Conservation (phyloP, 2,329 filamentous ascomycete species). For the Blumeria hordei region DNA sequence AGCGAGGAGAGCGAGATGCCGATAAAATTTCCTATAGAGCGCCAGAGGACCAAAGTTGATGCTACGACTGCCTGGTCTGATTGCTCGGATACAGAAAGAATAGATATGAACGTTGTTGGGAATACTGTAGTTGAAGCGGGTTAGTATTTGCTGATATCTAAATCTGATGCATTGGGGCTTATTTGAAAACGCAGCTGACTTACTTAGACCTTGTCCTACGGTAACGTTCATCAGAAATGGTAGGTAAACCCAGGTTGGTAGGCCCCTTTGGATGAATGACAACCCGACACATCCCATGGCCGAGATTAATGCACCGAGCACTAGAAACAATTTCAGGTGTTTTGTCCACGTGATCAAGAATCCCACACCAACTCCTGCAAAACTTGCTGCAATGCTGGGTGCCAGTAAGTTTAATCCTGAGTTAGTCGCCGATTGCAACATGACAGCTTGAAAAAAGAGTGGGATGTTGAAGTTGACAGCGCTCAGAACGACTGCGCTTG, state of each 20-base stretch:
- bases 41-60: slow-evolving; percentile 46
- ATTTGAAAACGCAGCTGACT: neutral
- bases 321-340: slow-evolving; percentile 32
- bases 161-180: neutral
- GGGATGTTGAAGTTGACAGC: slow-evolving; percentile 39
- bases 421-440: slow-evolving; percentile 40
- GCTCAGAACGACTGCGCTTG: slow-evolving; percentile 27
- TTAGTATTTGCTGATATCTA: neutral
- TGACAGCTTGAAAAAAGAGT: slow-evolving; percentile 54
- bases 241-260: slow-evolving; percentile 28
- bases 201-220: slow-evolving; percentile 32
- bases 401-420: slow-evolving; percentile 50
- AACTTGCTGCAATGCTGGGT: slow-evolving; percentile 31
- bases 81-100: slow-evolving; percentile 34
- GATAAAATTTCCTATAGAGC: slow-evolving; percentile 45
- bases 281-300: slow-evolving; percentile 27
- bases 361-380: slow-evolving; percentile 30
- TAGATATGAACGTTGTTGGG: slow-evolving; percentile 35
- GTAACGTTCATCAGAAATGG: slow-evolving; percentile 30
- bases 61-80: slow-evolving; percentile 43
- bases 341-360: slow-evolving; percentile 36
- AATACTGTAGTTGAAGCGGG: slow-evolving; percentile 18
- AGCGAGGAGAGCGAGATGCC: slow-evolving; percentile 50
- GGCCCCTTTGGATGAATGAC: slow-evolving; percentile 23
- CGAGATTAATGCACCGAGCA: slow-evolving; percentile 24